Evolutionary conservation across 2,329 filamentous ascomycete species (phyloP).

Genomic region (Macrophomina pseudophaseolina): DNA sequence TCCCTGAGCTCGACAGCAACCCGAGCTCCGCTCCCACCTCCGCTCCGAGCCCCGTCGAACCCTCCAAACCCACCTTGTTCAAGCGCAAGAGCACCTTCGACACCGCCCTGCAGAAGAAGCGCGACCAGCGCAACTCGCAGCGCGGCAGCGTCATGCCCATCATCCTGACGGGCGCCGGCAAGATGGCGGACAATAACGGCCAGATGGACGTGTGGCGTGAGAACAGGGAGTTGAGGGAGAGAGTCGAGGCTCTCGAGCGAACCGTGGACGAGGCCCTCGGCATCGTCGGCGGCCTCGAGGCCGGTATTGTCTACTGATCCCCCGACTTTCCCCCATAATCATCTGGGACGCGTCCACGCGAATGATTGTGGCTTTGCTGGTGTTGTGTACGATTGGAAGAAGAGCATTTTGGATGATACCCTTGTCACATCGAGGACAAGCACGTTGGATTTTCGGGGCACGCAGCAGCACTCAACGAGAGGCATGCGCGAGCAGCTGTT

Average conservation of each 20-base stretch:
- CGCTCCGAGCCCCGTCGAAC: constrained; percentile 15
- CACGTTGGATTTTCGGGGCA: constrained; percentile 14
- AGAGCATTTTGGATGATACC: constrained; percentile 21
- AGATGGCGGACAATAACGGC: constrained; percentile 45
- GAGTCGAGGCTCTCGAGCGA: constrained; percentile 59
- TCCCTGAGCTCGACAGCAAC: constrained; percentile 41
- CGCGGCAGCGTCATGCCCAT: constrained; percentile 11
- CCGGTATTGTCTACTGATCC: constrained; percentile 29
- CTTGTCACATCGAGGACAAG: constrained; percentile 10
- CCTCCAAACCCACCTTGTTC: constrained; percentile 1
- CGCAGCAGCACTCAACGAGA: not conserved
- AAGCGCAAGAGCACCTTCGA: constrained; percentile 25
- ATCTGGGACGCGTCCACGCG: constrained; percentile 1
- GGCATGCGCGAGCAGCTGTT: constrained; percentile 10
- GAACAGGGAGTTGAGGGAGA: constrained; percentile 58
- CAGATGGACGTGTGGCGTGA: constrained; percentile 59
- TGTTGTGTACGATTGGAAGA: constrained; percentile 16
- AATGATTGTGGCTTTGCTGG: constrained; percentile 8
- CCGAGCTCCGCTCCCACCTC: constrained; percentile 31
- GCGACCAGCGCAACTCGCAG: constrained; percentile 29
- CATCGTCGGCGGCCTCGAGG: constrained; percentile 48
- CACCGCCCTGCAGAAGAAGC: constrained; percentile 34
- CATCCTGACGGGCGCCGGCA: constrained; percentile 36
- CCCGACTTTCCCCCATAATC: not conserved
- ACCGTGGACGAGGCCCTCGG: constrained; percentile 63